Evolutionary conservation across 805 yeast genomes (phyloP).

Genomic region (Metschnikowia vanudenii): DNA sequence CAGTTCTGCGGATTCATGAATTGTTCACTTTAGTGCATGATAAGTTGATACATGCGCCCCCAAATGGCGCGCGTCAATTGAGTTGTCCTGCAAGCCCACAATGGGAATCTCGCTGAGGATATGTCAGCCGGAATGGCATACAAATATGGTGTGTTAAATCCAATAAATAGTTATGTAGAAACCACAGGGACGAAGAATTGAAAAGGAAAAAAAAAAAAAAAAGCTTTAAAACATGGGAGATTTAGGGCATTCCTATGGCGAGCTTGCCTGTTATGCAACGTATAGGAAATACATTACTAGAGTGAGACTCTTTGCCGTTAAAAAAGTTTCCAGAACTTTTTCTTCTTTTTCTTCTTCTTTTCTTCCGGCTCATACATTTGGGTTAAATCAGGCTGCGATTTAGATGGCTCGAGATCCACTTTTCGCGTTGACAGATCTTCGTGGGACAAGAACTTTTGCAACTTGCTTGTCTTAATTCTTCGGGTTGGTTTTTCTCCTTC

Average conservation of each 20-base stretch:
- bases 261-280: not conserved
- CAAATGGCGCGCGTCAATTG: too few species aligned
- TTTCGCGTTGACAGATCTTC: slow-evolving; percentile 25
- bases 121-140: too few species aligned
- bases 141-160: too few species aligned
- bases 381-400: slow-evolving; percentile 38
- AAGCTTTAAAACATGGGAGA: too few species aligned
- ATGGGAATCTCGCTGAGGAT: too few species aligned
- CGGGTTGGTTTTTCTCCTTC: slow-evolving; percentile 17
- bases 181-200: too few species aligned
- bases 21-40: too few species aligned
- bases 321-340: slow-evolving; percentile 38
- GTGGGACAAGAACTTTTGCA: slow-evolving; percentile 39
- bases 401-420: slow-evolving; percentile 34
- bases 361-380: slow-evolving; percentile 12
- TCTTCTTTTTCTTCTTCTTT: slow-evolving; percentile 29
- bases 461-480: slow-evolving; percentile 16
- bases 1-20: not conserved
- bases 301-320: not conserved
- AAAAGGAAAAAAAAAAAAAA: too few species aligned
- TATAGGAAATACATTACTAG: not conserved
- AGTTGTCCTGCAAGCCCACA: too few species aligned
- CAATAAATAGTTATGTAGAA: too few species aligned
- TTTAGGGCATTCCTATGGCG: too few species aligned
- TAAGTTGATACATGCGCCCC: too few species aligned